Evolutionary conservation across 2,329 filamentous ascomycete species (phyloP).

Genomic region (Nothophaeocryptopus gaeumannii): DNA sequence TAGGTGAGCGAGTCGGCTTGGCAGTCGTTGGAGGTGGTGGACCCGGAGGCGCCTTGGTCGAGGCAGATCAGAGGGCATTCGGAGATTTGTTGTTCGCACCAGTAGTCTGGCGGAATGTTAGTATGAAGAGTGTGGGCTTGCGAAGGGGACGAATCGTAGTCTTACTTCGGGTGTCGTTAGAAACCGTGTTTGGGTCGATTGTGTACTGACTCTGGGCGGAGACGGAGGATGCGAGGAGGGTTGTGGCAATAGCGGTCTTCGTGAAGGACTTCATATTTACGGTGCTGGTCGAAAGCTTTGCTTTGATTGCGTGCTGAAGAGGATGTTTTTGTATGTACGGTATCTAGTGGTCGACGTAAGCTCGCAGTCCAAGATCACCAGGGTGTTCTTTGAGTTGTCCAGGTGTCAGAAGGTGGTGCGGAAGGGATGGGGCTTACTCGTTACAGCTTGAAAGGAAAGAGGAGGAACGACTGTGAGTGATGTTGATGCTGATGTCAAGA

Average conservation of each 20-base stretch:
- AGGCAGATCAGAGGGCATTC: slow-evolving; percentile 72
- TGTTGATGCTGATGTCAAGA: not conserved
- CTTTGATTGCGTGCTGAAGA: too few relatives aligned
- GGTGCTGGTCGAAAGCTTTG: not conserved
- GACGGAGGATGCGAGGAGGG: slow-evolving; percentile 53
- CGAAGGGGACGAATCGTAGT: not conserved
- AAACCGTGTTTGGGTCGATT: slow-evolving; percentile 63
- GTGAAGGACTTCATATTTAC: slow-evolving; percentile 45
- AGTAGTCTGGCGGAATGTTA: slow-evolving; percentile 37
- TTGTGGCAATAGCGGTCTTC: slow-evolving; percentile 48
- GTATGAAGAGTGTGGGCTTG: not conserved
- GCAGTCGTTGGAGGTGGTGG: slow-evolving; percentile 62
- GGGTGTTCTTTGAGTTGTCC: too few relatives aligned
- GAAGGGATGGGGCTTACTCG: too few relatives aligned
- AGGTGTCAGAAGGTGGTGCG: too few relatives aligned
- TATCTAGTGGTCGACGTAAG: too few relatives aligned
- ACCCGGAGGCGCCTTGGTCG: slow-evolving; percentile 53
- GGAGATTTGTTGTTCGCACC: slow-evolving; percentile 63
- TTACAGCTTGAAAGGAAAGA: slow-evolving; percentile 7
- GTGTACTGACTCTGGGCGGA: slow-evolving; percentile 54
- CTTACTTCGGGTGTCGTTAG: slow-evolving; percentile 35
- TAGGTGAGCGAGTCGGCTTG: slow-evolving; percentile 65
- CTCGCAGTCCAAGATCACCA: too few relatives aligned
- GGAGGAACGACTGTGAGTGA: slow-evolving; percentile 6
- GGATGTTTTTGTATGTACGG: too few relatives aligned